These are phyloP conservation scores for Zygotorulaspora mrakii DNA, from an alignment of 1,139 yeast species.

Conservation along the genomic window DNA sequence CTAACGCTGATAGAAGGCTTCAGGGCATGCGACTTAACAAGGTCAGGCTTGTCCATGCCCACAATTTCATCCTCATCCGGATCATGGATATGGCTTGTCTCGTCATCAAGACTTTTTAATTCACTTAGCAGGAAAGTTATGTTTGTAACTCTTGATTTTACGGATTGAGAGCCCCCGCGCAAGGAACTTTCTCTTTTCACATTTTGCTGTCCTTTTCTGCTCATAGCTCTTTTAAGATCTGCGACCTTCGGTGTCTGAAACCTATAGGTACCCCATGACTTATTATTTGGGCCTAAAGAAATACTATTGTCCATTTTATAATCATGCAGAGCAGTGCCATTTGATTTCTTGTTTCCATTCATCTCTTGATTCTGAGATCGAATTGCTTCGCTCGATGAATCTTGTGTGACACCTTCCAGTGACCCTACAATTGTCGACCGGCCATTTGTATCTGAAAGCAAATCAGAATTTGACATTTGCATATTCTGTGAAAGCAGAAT, in stretches of 20 bases:
- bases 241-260: constrained; percentile 29
- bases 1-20: constrained; percentile 16
- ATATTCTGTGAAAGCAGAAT: constrained; percentile 25
- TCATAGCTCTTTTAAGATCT: constrained; percentile 30
- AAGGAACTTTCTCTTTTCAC: constrained; percentile 15
- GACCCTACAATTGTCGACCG: constrained; percentile 10
- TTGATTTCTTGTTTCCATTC: no score
- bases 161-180: constrained; percentile 37
- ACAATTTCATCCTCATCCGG: constrained; percentile 37
- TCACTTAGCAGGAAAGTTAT: constrained; percentile 37
- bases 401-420: constrained; percentile 8
- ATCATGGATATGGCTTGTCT: constrained; percentile 29
- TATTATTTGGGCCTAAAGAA: constrained; percentile 21
- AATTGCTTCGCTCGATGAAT: constrained; percentile 11
- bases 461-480: constrained; percentile 26
- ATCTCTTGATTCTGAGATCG: constrained; percentile 8
- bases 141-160: constrained; percentile 36
- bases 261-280: constrained; percentile 28
- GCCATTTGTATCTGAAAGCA: constrained; percentile 18
- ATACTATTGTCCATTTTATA: constrained; percentile 9
- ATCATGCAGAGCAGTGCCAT: no score
- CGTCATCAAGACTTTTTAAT: constrained; percentile 25
- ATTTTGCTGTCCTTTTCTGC: constrained; percentile 10
- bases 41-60: constrained; percentile 32
- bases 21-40: constrained; percentile 30